Evolutionary conservation across 176 grass and related monocot species (phyloP), one percentile per base, ranked within the genome.

Genomic region (Alloteropsis semialata): DNA sequence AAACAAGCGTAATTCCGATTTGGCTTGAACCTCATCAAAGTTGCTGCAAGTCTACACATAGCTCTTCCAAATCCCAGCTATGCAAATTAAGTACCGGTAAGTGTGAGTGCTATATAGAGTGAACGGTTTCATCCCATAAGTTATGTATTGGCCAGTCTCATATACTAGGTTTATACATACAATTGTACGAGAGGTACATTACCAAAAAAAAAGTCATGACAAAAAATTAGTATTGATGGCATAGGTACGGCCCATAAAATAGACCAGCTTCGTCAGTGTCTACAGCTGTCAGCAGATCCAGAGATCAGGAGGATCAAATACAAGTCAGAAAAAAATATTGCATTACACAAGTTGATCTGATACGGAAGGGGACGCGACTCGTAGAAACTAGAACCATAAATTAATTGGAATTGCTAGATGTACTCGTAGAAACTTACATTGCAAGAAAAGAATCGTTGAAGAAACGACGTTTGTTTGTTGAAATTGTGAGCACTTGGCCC

Each of bases 241-340:
- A 53, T 10, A 24, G 1, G 68, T 64, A 65, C 17, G 76, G 8
- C 14, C n/a, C 2, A 49, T 70, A 57, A 36, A 84, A 59, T 66
- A 69, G 62, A 68, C 10, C 0, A 36, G 43, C 69, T 39, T 30
- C 12, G 25, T 53, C 42, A 24, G 65, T 83, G 65, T 25, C 55
- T 57, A 44, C 86, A 42, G 18, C 8, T 87, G 62, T 37, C 63
- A 61, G 64, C 33, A 58, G 69, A 82, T 50, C 42, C 49, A n/a
- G n/a, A 50, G 32, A 82, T 82, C 41, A 61, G n/a, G 72, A 53
- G 27, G 51, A 76, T 46, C 33, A 24, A 79, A 59, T 44, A 75
- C 41, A 21, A 69, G 41, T 34, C 62, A 71, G 64, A 48, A 53
- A 59, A 60, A 74, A 48, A 53, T 10, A 61, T 82, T 30, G 51